Base-by-base conservation (phyloP, 2,329 filamentous ascomycete genomes). In the Didymella sp. region DNA sequence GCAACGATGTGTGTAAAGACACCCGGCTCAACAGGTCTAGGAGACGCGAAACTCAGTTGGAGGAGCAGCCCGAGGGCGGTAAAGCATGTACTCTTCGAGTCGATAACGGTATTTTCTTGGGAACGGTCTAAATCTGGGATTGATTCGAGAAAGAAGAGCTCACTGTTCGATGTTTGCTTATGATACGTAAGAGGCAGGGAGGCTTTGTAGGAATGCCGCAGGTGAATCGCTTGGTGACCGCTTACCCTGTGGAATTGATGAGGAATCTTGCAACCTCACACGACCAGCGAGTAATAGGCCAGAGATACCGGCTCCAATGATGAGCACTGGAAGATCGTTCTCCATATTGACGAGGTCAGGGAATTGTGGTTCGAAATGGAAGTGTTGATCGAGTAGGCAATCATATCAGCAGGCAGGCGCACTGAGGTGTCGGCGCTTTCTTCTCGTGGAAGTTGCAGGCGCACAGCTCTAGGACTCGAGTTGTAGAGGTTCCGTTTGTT, bases 251-350 rank as follows among this genome's bases (percentile, higher is more conserved):
- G 50, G 24, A 24, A n/a, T n/a, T 3, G 24, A 50, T 17, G 17
- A 17, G 19, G 1, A 21, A 45, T 9, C 30, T 41, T 15, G 46
- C 41, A 30, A 6, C 30, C 15, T 50, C 17, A 45, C 33, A 41
- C 24, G 30, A 41, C 33, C 27, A 37, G 62, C 68, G n/a, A 71
- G 58, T 6, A 58, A 60, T 12, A 71, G 51, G 4, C 68, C 67
- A 13, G 57, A 59, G 11, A 71, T 51, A 11, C 68, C 68, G 15
- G 64, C 67, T 30, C 67, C 67, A 19, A 71, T 45, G 12, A 71
- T 69, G 25, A 70, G 50, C n/a, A 68, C 42, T 12, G 59, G 51
- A 15, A 57, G 43, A 2, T 46, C 46, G 27, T 41, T 45, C n/a
- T 40, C 31, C 51, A 53, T 53, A 13, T 11, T 42, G 15, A 21